Percentiles rank a stretch among this genome's conserved stretches.
phyloP scores from a whole-genome alignment of 2,329 filamentous ascomycete species.

The Escovopsis sp. region DNA sequence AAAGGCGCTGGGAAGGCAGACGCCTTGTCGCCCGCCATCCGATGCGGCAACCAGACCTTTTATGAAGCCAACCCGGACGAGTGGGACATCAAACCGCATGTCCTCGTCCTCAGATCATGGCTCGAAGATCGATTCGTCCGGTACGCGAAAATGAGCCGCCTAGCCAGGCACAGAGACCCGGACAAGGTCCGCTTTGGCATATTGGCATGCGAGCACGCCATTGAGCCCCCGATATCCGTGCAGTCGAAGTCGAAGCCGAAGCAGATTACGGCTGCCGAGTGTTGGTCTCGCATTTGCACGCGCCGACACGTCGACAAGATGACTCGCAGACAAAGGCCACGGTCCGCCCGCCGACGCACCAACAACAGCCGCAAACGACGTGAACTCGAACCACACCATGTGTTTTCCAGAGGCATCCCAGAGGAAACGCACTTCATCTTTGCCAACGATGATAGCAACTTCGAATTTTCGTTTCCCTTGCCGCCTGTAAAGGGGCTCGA shows the following conservation, averaged over 20 bases:
- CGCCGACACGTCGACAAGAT: background rate
- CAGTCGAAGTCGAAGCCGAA: constrained; percentile 3
- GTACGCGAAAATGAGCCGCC: constrained; percentile 20
- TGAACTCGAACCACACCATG: too few relatives aligned
- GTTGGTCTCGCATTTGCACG: background rate
- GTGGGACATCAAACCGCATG: constrained; percentile 22
- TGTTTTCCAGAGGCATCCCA: too few relatives aligned
- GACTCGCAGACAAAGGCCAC: background rate
- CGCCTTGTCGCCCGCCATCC: background rate
- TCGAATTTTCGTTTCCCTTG: too few relatives aligned
- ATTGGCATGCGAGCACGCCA: constrained; percentile 26
- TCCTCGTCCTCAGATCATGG: constrained; percentile 24
- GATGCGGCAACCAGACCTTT: constrained; percentile 12
- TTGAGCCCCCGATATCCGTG: constrained; percentile 9
- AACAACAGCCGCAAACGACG: too few relatives aligned
- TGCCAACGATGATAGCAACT: too few relatives aligned
- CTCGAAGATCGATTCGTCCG: constrained; percentile 21
- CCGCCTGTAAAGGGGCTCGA: too few relatives aligned
- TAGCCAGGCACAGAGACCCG: constrained; percentile 18
- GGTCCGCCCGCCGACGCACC: too few relatives aligned
- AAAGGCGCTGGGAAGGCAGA: background rate
- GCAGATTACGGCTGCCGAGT: too few relatives aligned
- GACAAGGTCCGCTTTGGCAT: constrained; percentile 26
- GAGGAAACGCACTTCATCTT: too few relatives aligned
- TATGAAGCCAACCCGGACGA: constrained; percentile 19